Evolutionary conservation across 2,329 filamentous ascomycete genomes (phyloP).

Genomic region (Sphaceloma murrayae): DNA sequence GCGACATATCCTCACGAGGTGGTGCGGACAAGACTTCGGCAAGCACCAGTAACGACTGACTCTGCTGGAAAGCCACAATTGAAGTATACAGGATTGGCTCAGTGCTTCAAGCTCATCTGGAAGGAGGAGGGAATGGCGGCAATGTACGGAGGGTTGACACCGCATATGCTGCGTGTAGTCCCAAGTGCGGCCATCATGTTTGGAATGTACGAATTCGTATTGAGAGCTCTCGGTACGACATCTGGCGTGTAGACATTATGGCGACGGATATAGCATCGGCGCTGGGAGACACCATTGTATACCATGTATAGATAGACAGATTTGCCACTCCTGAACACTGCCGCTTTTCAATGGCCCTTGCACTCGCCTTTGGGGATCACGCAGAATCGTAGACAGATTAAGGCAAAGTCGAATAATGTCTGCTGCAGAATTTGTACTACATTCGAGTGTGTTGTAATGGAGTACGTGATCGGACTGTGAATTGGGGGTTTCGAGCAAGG

Average conservation of each 20-base stretch:
- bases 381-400: no score
- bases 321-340: constrained; percentile 10
- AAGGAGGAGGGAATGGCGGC: constrained; percentile 79
- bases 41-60: constrained; percentile 55
- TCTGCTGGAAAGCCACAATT: constrained; percentile 49
- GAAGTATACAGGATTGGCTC: constrained; percentile 80
- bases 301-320: not conserved
- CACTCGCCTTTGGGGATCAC: no score
- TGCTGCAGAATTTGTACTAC: no score
- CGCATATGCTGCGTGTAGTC: constrained; percentile 82
- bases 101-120: constrained; percentile 82
- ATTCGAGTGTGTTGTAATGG: no score
- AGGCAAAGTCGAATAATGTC: no score
- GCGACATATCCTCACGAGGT: constrained; percentile 91
- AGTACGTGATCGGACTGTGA: no score
- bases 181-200: constrained; percentile 95
- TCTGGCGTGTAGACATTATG: constrained; percentile 33
- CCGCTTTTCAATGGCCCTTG: no score
- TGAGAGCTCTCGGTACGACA: constrained; percentile 38
- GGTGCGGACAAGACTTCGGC: constrained; percentile 71
- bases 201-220: constrained; percentile 62
- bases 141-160: constrained; percentile 82
- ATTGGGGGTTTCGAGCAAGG: no score
- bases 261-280: no score
- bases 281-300: constrained; percentile 10